A percentile compares a stretch with the other conserved stretches of the same genome.
Conservation (phyloP, 192 early-diverging fungal genomes). For the Coemansia sp. region DNA sequence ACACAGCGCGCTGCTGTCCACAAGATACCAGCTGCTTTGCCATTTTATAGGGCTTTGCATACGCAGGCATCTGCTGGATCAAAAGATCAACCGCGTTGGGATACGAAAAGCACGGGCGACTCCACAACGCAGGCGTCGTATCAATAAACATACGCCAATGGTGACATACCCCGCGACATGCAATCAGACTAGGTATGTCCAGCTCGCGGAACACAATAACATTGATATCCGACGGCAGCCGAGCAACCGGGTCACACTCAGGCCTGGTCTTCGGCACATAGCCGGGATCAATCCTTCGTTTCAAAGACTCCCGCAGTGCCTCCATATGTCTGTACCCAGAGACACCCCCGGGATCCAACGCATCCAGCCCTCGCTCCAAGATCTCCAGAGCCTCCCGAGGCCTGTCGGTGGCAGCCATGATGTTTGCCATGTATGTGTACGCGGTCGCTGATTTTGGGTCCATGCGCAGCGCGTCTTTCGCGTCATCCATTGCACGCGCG, state of each 20-base stretch:
- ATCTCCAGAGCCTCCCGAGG: conserved; percentile 20
- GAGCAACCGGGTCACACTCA: conserved; percentile 22
- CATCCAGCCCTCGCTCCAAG: conserved; percentile 7
- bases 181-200: conserved; percentile 20
- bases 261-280: background rate
- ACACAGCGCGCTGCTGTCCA: conserved; percentile 6
- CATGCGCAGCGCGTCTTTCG: conserved; percentile 24
- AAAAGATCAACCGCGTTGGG: background rate
- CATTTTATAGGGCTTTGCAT: conserved; percentile 14
- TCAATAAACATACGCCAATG: conserved; percentile 33
- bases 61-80: conserved; percentile 26
- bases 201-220: conserved; percentile 17
- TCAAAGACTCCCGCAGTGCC: conserved; percentile 16
- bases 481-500: conserved; percentile 31
- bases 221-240: conserved; percentile 24
- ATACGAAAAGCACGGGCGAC: conserved; percentile 6
- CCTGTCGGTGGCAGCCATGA: conserved; percentile 20
- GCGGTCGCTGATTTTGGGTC: conserved; percentile 13
- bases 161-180: conserved; percentile 27
- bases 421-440: conserved; percentile 23
- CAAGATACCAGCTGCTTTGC: background rate
- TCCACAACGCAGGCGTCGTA: conserved; percentile 29
- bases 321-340: conserved; percentile 20
- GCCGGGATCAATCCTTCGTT: conserved; percentile 22
- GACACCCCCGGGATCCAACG: background rate